phyloP scores from a whole-genome alignment of 495 filamentous ascomycete genomes.

The Talaromyces liani region DNA sequence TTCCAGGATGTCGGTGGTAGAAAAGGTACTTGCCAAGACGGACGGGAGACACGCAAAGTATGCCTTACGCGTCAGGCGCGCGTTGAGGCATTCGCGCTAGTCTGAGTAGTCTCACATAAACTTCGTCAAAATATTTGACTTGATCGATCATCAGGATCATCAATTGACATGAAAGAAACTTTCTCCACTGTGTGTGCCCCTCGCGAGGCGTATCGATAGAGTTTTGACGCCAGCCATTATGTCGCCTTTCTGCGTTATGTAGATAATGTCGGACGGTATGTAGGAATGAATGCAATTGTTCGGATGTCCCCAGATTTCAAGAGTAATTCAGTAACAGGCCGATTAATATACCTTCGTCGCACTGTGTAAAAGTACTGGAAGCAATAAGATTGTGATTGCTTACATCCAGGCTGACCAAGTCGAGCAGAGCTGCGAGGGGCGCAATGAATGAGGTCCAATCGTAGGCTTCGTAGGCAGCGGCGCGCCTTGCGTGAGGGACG shows the following conservation, averaged over 20 bases:
- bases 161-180: neutral
- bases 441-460: conserved; percentile 1
- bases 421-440: neutral
- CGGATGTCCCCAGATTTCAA: neutral
- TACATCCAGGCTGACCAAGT: neutral
- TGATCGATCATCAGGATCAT: neutral
- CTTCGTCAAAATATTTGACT: neutral
- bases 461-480: neutral
- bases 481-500: conserved; percentile 1
- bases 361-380: neutral
- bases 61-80: conserved; percentile 5
- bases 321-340: neutral
- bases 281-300: neutral
- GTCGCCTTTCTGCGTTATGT: neutral
- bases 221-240: neutral
- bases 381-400: neutral
- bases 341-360: neutral
- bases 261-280: neutral
- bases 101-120: neutral
- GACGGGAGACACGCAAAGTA: neutral
- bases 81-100: neutral
- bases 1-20: neutral
- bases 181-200: neutral
- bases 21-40: neutral
- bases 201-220: neutral